phyloP scores from a whole-genome alignment of 768 basidiomycete genomes.

The Lentinula boryana region DNA sequence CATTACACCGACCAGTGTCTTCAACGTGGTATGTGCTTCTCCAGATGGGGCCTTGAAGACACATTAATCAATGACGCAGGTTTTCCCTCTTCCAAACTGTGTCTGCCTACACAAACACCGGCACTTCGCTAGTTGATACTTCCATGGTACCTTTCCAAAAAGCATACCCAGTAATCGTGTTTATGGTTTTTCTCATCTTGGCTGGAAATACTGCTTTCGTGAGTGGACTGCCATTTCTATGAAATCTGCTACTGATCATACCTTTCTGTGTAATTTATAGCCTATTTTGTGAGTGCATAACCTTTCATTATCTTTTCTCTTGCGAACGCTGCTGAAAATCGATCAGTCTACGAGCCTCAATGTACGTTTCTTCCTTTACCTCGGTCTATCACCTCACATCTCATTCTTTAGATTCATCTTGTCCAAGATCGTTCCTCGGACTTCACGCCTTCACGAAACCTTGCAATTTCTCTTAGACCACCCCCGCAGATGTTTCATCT shows the following conservation, averaged over 20 bases:
- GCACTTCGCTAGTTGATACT: constrained; percentile 79
- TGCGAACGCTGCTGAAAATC: neutral
- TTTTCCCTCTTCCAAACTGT: constrained; percentile 81
- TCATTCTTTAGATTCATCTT: constrained; percentile 58
- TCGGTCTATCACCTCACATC: neutral
- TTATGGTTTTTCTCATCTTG: constrained; percentile 69
- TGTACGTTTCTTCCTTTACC: constrained; percentile 42
- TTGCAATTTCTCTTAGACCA: constrained; percentile 92
- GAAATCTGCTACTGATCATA: neutral
- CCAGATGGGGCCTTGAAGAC: neutral
- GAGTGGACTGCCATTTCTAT: constrained; percentile 28
- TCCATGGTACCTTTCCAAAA: constrained; percentile 90
- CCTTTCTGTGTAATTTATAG: constrained; percentile 28
- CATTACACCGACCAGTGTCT: constrained; percentile 46
- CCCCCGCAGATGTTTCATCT: constrained; percentile 86
- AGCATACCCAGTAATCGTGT: constrained; percentile 76
- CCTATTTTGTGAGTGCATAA: constrained; percentile 71
- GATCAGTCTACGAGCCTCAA: constrained; percentile 68
- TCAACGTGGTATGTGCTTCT: constrained; percentile 54
- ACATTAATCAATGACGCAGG: constrained; percentile 35
- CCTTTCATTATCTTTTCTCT: neutral
- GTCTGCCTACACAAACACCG: constrained; percentile 86
- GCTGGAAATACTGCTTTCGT: constrained; percentile 95
- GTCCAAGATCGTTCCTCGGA: constrained; percentile 50
- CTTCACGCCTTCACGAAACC: constrained; percentile 68